Evolutionary conservation across 208 protist species (phyloP).

Genomic region (Wallacemonas collosoma): DNA sequence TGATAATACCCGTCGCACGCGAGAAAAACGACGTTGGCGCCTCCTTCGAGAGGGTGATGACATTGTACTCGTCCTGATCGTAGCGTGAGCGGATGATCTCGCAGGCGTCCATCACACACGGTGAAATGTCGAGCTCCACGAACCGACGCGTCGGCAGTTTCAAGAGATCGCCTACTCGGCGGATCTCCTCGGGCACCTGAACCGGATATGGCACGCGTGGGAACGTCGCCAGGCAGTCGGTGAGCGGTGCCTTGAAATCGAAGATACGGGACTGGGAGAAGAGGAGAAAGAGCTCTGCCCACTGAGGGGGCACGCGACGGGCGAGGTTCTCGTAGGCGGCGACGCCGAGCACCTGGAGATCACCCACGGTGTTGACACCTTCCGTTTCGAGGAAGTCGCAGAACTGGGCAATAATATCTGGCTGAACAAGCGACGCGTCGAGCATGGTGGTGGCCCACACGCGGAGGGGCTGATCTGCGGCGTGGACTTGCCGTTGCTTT

Average conservation of each 20-base stretch:
- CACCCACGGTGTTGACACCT: constrained; percentile 67
- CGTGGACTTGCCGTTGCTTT: constrained; percentile 18
- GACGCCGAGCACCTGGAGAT: constrained; percentile 78
- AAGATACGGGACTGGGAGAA: constrained; percentile 64
- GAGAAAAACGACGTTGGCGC: constrained; percentile 54
- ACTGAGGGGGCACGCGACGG: constrained; percentile 34
- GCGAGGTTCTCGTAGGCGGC: constrained; percentile 72
- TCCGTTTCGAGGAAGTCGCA: constrained; percentile 53
- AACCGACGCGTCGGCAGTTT: constrained; percentile 45
- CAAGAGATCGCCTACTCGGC: constrained; percentile 59
- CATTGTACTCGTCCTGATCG: constrained; percentile 63
- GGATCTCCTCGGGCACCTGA: constrained; percentile 37
- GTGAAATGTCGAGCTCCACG: constrained; percentile 40
- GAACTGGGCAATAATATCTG: constrained; percentile 30
- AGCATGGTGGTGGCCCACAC: constrained; percentile 24
- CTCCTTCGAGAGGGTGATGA: constrained; percentile 65
- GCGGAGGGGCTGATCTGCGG: constrained; percentile 31
- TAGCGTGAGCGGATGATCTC: constrained; percentile 73
- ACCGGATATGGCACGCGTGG: constrained; percentile 46
- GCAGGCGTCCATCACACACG: constrained; percentile 66
- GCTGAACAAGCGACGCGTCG: constrained; percentile 18
- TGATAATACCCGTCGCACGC: constrained; percentile 45
- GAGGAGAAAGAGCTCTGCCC: constrained; percentile 53
- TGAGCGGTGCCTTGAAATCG: constrained; percentile 48
- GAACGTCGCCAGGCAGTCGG: constrained; percentile 64